phyloP scores from a whole-genome alignment of 495 filamentous ascomycete genomes.

The Tetracladium marchalianum region DNA sequence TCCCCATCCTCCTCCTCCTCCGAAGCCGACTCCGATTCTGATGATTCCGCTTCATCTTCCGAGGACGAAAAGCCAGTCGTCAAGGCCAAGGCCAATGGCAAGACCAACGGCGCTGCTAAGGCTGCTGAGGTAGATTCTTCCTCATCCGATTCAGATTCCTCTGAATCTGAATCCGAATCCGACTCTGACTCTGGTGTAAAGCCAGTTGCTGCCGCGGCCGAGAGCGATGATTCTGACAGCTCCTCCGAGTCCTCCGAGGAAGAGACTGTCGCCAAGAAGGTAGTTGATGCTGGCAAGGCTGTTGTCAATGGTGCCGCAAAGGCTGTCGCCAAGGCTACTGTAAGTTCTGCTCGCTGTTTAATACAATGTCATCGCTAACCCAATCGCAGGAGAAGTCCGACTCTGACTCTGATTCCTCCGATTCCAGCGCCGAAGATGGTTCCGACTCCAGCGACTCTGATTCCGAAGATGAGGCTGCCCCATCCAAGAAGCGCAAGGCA shows the following conservation, averaged over 20 bases:
- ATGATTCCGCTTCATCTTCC: slow-evolving; percentile 19
- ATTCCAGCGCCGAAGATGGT: slow-evolving; percentile 9
- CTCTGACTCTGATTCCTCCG: slow-evolving; percentile 25
- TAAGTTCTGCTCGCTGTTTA: slow-evolving; percentile 7
- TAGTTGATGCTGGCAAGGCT: slow-evolving; percentile 13
- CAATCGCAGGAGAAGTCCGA: slow-evolving; percentile 23
- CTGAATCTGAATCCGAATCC: slow-evolving; percentile 1
- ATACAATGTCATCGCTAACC: slow-evolving; percentile 8
- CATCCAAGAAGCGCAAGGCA: slow-evolving; percentile 87
- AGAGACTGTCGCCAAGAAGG: slow-evolving; percentile 24
- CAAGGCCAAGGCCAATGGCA: slow-evolving; percentile 16
- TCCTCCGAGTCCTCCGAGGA: slow-evolving; percentile 31
- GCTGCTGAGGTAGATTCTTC: slow-evolving; percentile 22
- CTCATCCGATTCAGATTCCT: slow-evolving; percentile 20
- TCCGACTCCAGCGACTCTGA: slow-evolving; percentile 36
- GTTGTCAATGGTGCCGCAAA: slow-evolving; percentile 26
- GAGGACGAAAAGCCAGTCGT: slow-evolving; percentile 25
- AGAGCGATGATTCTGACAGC: slow-evolving; percentile 27
- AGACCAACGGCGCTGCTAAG: slow-evolving; percentile 24
- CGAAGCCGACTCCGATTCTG: slow-evolving; percentile 25
- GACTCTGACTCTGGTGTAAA: slow-evolving; percentile 19
- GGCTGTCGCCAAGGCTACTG: slow-evolving; percentile 32
- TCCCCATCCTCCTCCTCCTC: slow-evolving; percentile 27
- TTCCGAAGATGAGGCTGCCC: slow-evolving; percentile 35
- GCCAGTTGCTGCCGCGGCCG: slow-evolving; percentile 20